These are phyloP conservation scores for Phlebiopsis gigantea DNA, from an alignment of 768 basidiomycete species.

Conservation along the genomic window DNA sequence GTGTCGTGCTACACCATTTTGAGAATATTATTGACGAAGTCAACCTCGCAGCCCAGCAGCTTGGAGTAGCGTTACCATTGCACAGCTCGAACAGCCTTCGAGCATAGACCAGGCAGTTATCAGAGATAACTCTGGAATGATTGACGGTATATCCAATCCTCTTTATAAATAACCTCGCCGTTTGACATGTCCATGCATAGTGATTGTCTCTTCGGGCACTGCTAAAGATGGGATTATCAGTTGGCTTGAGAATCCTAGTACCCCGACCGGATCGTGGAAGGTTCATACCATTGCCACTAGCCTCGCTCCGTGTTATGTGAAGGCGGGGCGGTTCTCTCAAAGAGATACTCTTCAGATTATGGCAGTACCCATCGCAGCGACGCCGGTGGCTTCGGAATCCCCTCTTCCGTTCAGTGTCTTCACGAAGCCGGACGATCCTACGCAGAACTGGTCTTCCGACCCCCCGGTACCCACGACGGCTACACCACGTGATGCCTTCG, in stretches of 20 bases:
- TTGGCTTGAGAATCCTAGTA: constrained; percentile 14
- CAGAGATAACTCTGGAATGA: too few relatives aligned
- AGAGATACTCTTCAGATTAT: constrained; percentile 11
- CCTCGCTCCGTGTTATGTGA: constrained; percentile 16
- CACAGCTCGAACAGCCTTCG: too few relatives aligned
- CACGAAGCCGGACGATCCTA: constrained; percentile 12
- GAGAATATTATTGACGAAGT: too few relatives aligned
- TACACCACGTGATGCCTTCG: constrained; percentile 16
- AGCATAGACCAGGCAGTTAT: too few relatives aligned
- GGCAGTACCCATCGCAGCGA: constrained; percentile 13
- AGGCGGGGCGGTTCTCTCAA: constrained; percentile 14
- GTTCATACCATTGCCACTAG: constrained; percentile 10
- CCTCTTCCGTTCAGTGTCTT: constrained; percentile 17
- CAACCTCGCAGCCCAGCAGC: too few relatives aligned
- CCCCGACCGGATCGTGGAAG: constrained; percentile 4
- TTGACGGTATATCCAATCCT: too few relatives aligned
- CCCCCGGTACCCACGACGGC: not conserved
- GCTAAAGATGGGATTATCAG: too few relatives aligned
- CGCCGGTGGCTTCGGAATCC: constrained; percentile 12
- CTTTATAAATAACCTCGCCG: too few relatives aligned
- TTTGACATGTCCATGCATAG: too few relatives aligned
- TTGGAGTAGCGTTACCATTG: too few relatives aligned
- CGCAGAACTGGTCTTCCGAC: not conserved
- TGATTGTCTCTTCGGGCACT: too few relatives aligned
- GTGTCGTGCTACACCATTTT: too few relatives aligned